Conservation (phyloP, 2,329 filamentous ascomycete species). For the Aspergillus sp. region DNA sequence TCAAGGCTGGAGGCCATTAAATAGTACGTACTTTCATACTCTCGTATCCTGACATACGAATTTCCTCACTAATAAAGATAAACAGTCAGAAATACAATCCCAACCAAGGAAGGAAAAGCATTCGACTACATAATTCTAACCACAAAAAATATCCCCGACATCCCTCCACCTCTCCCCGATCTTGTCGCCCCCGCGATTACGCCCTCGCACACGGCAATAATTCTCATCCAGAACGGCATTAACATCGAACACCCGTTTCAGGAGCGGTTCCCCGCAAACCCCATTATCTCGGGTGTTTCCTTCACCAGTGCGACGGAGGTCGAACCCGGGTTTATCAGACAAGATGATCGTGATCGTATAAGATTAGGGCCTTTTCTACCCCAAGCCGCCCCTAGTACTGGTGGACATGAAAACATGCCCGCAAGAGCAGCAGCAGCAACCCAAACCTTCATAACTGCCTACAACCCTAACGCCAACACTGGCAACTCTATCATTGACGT, state of each 20-base stretch:
- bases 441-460: constrained; percentile 41
- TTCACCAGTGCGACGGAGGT: constrained; percentile 48
- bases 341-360: constrained; percentile 47
- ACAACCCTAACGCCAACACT: constrained; percentile 44
- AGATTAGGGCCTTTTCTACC: constrained; percentile 45
- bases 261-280: constrained; percentile 45
- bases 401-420: too few relatives aligned
- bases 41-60: neutral
- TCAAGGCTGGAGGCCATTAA: constrained; percentile 44
- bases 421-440: constrained; percentile 21
- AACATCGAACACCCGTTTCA: constrained; percentile 55
- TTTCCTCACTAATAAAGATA: neutral
- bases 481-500: constrained; percentile 33
- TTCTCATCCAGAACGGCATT: constrained; percentile 58
- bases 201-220: constrained; percentile 45
- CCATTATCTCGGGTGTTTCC: constrained; percentile 48
- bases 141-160: constrained; percentile 56
- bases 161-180: constrained; percentile 43
- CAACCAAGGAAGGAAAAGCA: constrained; percentile 14
- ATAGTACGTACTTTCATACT: constrained; percentile 9
- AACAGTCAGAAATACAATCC: constrained; percentile 44
- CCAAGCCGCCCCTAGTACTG: too few relatives aligned
- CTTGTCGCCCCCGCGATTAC: constrained; percentile 49
- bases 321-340: constrained; percentile 43
- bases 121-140: constrained; percentile 54